Evolutionary conservation across 2,329 filamentous ascomycete species (phyloP).

Genomic region (Neophaeococcomyces aloes): DNA sequence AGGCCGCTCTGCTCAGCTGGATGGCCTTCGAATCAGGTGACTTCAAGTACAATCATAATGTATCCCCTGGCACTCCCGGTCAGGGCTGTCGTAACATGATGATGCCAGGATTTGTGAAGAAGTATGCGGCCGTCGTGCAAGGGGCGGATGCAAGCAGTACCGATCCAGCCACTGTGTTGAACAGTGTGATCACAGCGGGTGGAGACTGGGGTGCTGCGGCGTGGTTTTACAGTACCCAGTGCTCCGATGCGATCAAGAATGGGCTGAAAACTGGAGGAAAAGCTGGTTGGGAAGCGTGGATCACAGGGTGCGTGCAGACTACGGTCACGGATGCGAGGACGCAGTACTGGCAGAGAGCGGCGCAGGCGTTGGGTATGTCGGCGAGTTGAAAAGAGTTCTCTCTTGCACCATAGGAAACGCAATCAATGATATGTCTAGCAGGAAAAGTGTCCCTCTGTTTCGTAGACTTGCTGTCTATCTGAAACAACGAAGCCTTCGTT

Average conservation of each 20-base stretch:
- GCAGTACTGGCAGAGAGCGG: constrained; percentile 41
- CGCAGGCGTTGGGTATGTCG: constrained; percentile 31
- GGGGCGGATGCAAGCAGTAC: constrained; percentile 28
- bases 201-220: constrained; percentile 48
- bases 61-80: constrained; percentile 45
- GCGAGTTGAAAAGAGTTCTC: no score
- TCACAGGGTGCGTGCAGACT: constrained; percentile 45
- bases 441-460: no score
- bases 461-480: no score
- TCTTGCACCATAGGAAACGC: no score
- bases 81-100: constrained; percentile 66
- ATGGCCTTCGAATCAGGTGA: constrained; percentile 61
- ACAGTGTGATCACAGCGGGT: constrained; percentile 38
- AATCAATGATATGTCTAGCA: no score
- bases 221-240: constrained; percentile 52
- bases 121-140: constrained; percentile 43
- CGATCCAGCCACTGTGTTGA: constrained; percentile 36
- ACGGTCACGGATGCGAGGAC: constrained; percentile 37
- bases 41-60: constrained; percentile 63
- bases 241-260: constrained; percentile 33
- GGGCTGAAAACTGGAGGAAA: constrained; percentile 38
- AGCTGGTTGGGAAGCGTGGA: constrained; percentile 43
- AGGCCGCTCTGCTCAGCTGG: constrained; percentile 59
- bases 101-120: constrained; percentile 42
- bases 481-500: no score